Evolutionary conservation across 495 filamentous ascomycete genomes (phyloP), one percentile per base, ranked within the genome.

Genomic region (Lophium mytilinum): DNA sequence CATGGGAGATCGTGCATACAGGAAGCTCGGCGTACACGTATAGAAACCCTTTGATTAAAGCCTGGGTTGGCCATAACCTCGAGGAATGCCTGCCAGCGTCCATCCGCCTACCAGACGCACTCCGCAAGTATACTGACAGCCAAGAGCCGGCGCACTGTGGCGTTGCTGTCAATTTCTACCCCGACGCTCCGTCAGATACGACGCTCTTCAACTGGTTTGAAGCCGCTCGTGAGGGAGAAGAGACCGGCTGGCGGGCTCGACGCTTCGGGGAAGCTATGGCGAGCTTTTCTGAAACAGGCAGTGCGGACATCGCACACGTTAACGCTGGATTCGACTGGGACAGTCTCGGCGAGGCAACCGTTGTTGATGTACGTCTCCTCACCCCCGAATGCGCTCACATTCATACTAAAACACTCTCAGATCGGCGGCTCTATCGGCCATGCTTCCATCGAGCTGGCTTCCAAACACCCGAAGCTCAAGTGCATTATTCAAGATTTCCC

Each of bases 401-500:
- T 7, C 4, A 24, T 8, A 24, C 17, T 48, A 9, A 24, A 21
- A 30, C 15, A 1, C 6, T 24, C 14, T 30, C 21, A 48, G 45
- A 48, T 48, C 19, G 45, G 45, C 19, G 73, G 73, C 11, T 72
- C 70, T 4, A 64, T 59, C 19, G 73, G 73, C 14, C 72, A 74
- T 57, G 66, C 70, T 19, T 61, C 64, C 15, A 60, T 62, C 24
- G 70, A 66, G 11, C 53, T 75, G 33, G 69, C 71, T 2, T 52
- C 61, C 33, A 43, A 63, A 34, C 68, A 66, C 54, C 64, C 67
- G 8, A 55, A 68, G n/a, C 57, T 71, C 15, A 66, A 53, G 36
- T 71, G 72, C 36, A 52, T 70, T 37, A 57, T 76, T n/a, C 66
- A 76, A 61, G 73, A 76, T 53, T 43, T 67, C 33, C 34, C 49